Evolutionary conservation across 176 grass and related monocot species (phyloP).

Genomic region (Puya raimondii): DNA sequence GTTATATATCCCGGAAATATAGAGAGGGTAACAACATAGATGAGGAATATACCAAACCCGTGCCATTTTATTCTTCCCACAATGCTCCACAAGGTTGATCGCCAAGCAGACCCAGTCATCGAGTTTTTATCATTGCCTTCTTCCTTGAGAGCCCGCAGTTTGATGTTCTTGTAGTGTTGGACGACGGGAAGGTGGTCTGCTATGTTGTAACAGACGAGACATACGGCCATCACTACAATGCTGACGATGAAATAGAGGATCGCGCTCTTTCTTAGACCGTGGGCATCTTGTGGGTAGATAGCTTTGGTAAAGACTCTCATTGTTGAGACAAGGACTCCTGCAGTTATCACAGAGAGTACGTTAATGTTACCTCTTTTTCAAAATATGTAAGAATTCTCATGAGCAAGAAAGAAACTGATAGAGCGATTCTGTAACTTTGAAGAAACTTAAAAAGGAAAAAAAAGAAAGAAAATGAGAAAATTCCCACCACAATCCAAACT

Average conservation of each 20-base stretch:
- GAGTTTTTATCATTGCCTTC: conserved; percentile 28
- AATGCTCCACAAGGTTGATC: conserved; percentile 74
- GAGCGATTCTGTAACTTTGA: not conserved
- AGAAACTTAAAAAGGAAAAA: no score
- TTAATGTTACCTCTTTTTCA: not conserved
- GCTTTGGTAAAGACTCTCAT: conserved; percentile 80
- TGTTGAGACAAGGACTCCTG: conserved; percentile 83
- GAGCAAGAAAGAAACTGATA: not conserved
- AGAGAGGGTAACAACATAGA: conserved; percentile 74
- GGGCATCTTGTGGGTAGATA: conserved; percentile 62
- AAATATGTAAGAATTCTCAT: not conserved
- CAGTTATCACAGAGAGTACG: conserved; percentile 12
- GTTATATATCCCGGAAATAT: conserved; percentile 96
- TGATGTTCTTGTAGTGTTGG: conserved; percentile 68
- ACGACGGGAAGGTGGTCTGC: conserved; percentile 54
- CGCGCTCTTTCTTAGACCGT: conserved; percentile 64
- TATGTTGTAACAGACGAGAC: conserved; percentile 81
- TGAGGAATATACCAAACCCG: conserved; percentile 53
- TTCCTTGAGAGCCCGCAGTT: conserved; percentile 47
- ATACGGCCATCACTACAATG: conserved; percentile 75
- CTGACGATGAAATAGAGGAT: conserved; percentile 75
- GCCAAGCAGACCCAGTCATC: conserved; percentile 64
- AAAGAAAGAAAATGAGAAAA: no score
- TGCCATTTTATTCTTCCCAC: conserved; percentile 69
- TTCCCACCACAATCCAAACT: no score